Evolutionary conservation across 495 filamentous ascomycete genomes (phyloP).

Genomic region (Daldinia bambusicola): DNA sequence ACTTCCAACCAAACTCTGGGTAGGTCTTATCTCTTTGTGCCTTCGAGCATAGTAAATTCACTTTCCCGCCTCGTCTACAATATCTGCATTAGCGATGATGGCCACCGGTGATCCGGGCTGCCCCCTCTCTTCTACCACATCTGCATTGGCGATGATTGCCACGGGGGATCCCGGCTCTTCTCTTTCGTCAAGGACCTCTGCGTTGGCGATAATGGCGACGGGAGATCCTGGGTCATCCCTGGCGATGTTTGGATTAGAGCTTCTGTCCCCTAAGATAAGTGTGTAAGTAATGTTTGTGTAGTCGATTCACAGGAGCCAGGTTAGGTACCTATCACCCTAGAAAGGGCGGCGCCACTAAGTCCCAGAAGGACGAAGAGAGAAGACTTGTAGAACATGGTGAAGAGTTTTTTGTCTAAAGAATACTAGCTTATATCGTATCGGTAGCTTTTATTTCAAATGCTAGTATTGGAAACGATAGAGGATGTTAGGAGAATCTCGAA

Average conservation of each 20-base stretch:
- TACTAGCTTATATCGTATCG: too few relatives aligned
- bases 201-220: conserved; percentile 14
- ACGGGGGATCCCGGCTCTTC: conserved; percentile 6
- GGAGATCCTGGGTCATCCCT: conserved; percentile 9
- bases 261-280: conserved; percentile 14
- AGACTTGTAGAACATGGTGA: conserved; percentile 27
- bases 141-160: conserved; percentile 54
- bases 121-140: too few relatives aligned
- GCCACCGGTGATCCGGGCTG: too few relatives aligned
- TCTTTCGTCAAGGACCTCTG: conserved; percentile 4
- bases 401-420: neutral
- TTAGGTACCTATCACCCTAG: conserved; percentile 34
- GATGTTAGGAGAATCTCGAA: too few relatives aligned
- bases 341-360: conserved; percentile 21
- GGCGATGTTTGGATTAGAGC: conserved; percentile 3
- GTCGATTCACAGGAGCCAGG: neutral
- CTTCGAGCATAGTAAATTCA: too few relatives aligned
- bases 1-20: too few relatives aligned
- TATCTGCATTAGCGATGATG: too few relatives aligned
- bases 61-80: too few relatives aligned
- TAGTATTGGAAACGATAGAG: too few relatives aligned
- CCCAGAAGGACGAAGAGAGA: conserved; percentile 23
- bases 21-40: too few relatives aligned
- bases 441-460: too few relatives aligned
- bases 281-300: conserved; percentile 7